Evolutionary conservation across 257 asterid species (phyloP), one percentile per base, ranked within the genome.

Genomic region (Schizonepeta tenuifolia): DNA sequence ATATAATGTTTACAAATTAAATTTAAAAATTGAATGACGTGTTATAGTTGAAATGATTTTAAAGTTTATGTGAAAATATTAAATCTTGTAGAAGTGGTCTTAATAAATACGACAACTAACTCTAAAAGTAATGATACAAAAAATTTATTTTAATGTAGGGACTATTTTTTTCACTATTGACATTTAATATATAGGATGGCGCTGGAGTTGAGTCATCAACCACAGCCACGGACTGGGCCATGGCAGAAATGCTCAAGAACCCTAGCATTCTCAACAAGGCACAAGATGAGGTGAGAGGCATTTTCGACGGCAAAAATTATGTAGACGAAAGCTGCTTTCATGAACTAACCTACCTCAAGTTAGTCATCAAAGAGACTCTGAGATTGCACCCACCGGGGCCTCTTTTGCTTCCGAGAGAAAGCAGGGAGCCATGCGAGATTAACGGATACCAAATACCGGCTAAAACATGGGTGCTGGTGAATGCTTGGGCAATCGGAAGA

Each of bases 161-260:
- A n/a, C n/a, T n/a, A n/a, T n/a, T n/a, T n/a, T n/a, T n/a, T n/a
- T n/a, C n/a, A n/a, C n/a, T n/a, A n/a, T n/a, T n/a, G n/a, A n/a
- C n/a, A n/a, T n/a, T n/a, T n/a, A 1, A 18, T n/a, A 21, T n/a
- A 53, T 21, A 68, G 82, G 78, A 67, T 14, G 58, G 65, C 0
- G 78, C 69, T 13, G 84, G 76, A 11, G 56, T 55, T 6, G 79
- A 80, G 18, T 54, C 81, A 59, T 67, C 81, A n/a, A 20, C 81
- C 5, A 49, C 73, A 2, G 9, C 50, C 0, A 18, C 28, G 0
- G 80, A 75, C 1, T 75, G 83, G 80, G 77, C 78, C 20, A 49
- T 79, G 63, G 31, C 78, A 3, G 81, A 80, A 38, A 9, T 80
- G 81, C 64, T 80, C n/a, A 71, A 40, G 26, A 67, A 80, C 14